These are phyloP conservation scores for Yarrowia sp. DNA, from an alignment of 805 yeast species.

Conservation along the genomic window DNA sequence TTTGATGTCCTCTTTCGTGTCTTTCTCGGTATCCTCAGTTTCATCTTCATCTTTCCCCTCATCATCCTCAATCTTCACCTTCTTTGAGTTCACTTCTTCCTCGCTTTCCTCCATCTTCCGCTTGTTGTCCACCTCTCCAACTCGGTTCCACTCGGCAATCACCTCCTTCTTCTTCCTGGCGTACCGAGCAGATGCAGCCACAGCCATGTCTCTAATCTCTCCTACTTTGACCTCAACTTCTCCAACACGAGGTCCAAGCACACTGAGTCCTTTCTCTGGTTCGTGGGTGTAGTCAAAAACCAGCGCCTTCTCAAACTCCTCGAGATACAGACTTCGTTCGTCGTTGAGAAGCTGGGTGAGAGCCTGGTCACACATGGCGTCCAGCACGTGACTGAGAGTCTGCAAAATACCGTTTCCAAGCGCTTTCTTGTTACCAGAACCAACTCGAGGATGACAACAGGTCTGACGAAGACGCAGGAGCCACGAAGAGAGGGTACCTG, in stretches of 20 bases:
- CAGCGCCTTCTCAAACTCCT: conserved; percentile 69
- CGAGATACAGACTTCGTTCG: conserved; percentile 58
- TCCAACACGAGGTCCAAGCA: conserved; percentile 45
- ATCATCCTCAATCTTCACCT: background rate
- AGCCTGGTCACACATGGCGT: conserved; percentile 66
- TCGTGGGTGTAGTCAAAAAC: conserved; percentile 63
- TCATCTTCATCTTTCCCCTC: conserved; percentile 2
- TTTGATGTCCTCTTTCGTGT: background rate
- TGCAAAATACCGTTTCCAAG: conserved; percentile 50
- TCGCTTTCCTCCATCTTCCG: background rate
- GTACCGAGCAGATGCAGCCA: conserved; percentile 7
- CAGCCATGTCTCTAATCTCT: conserved; percentile 18
- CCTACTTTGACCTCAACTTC: conserved; percentile 39
- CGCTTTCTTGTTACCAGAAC: conserved; percentile 46
- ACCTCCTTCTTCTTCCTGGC: conserved; percentile 12
- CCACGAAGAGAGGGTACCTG: conserved; percentile 61
- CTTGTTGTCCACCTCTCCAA: conserved; percentile 10
- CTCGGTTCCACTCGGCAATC: conserved; percentile 3
- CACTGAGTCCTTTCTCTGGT: conserved; percentile 59
- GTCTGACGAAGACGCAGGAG: conserved; percentile 71
- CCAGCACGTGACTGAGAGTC: conserved; percentile 72
- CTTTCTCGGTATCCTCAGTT: conserved; percentile 41
- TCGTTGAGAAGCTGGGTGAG: conserved; percentile 56
- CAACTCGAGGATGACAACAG: conserved; percentile 74
- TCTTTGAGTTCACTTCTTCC: background rate